Evolutionary conservation across 371 early-diverging fungal species (phyloP).

Genomic region (Chytridium lagenaria): DNA sequence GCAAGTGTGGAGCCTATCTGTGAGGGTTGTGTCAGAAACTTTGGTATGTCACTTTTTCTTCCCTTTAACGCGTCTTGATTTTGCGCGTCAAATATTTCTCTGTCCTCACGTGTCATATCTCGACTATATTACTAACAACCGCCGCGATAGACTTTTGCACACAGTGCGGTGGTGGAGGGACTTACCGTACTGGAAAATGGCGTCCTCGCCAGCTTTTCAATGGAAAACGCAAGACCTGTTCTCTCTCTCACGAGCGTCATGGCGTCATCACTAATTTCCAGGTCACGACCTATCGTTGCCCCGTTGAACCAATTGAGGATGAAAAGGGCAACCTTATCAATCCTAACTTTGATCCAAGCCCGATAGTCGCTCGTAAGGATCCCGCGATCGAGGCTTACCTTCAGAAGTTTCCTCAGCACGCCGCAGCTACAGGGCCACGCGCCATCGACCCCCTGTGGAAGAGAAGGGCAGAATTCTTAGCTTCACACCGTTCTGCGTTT

Average conservation of each 20-base stretch:
- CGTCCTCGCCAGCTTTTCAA: conserved; percentile 12
- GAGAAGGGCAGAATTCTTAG: no score
- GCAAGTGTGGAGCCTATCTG: conserved; percentile 1
- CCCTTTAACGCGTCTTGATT: background rate
- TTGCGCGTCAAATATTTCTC: background rate
- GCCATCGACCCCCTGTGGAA: no score
- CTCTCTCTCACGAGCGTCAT: background rate
- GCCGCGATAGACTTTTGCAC: background rate
- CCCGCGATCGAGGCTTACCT: background rate
- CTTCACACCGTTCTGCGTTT: no score
- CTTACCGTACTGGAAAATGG: conserved; percentile 32
- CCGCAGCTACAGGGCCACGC: no score
- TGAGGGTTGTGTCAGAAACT: background rate
- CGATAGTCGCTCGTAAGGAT: background rate
- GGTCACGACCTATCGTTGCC: background rate
- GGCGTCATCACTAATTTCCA: conserved; percentile 1
- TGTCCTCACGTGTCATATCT: background rate
- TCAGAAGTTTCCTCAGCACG: background rate
- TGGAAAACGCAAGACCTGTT: background rate
- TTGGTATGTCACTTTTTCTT: background rate
- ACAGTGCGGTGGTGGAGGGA: background rate
- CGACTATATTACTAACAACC: no score
- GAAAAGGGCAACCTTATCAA: background rate
- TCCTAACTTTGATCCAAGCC: background rate
- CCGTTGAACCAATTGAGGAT: conserved; percentile 2